These are phyloP conservation scores for Obelidium mucronatum DNA, from an alignment of 192 early-diverging fungal genomes.

Conservation along the genomic window DNA sequence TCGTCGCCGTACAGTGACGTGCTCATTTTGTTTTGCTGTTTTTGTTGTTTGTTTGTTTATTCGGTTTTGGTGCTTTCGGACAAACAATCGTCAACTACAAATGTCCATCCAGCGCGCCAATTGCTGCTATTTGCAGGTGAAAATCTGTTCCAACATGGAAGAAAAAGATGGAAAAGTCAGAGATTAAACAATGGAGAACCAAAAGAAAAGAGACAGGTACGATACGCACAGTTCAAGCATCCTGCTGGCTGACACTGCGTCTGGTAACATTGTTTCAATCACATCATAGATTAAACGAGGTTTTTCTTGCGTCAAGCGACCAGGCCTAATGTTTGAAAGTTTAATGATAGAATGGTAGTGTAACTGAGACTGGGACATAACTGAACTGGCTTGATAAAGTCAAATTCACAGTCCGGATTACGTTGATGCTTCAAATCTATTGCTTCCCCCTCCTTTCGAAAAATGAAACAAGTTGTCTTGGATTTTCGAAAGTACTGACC, in stretches of 20 bases:
- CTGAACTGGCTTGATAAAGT: slow-evolving; percentile 83
- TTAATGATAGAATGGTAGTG: no score
- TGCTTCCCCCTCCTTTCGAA: slow-evolving; percentile 84
- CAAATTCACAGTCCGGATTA: slow-evolving; percentile 94
- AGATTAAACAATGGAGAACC: no score
- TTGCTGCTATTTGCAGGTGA: no score
- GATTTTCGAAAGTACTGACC: slow-evolving; percentile 85
- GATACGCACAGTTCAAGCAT: slow-evolving; percentile 80
- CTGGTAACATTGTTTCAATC: slow-evolving; percentile 91
- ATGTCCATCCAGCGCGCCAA: no score
- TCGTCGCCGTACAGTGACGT: slow-evolving; percentile 65
- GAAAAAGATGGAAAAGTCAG: no score
- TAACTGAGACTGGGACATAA: no score
- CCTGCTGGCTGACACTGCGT: slow-evolving; percentile 67
- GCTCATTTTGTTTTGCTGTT: background rate
- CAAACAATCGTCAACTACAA: no score
- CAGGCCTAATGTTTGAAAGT: no score
- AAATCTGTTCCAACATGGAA: no score
- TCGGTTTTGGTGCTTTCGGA: no score
- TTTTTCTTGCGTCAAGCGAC: slow-evolving; percentile 73
- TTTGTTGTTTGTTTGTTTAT: no score
- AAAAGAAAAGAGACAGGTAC: no score
- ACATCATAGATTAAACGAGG: slow-evolving; percentile 84
- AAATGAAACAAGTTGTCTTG: slow-evolving; percentile 88
- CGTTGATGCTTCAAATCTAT: slow-evolving; percentile 92